phyloP scores from a whole-genome alignment of 306 rosid species.

The Ormosia emarginata region DNA sequence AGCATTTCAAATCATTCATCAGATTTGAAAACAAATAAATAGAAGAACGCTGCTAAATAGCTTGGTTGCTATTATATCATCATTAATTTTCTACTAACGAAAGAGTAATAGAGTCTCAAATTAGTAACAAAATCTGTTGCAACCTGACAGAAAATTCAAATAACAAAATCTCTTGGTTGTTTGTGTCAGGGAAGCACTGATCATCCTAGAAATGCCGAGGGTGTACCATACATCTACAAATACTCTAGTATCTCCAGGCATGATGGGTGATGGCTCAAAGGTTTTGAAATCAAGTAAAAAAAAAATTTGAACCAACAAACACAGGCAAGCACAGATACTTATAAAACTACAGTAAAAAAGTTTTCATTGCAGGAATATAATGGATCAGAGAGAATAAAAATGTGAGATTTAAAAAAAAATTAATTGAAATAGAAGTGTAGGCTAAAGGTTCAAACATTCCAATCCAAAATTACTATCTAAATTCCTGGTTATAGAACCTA shows the following conservation, averaged over 20 bases:
- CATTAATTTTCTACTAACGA: too few species aligned
- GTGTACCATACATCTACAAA: constrained; percentile 72
- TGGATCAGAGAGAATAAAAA: background rate
- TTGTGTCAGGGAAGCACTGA: too few species aligned
- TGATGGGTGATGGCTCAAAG: constrained; percentile 93
- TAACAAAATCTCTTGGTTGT: too few species aligned
- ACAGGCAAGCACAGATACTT: background rate
- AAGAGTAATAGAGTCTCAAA: too few species aligned
- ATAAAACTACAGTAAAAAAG: background rate
- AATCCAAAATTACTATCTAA: background rate
- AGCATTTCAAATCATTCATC: too few species aligned
- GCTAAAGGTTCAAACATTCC: background rate
- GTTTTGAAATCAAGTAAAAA: constrained; percentile 62
- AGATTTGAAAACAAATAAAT: too few species aligned
- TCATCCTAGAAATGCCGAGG: too few species aligned
- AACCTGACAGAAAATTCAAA: too few species aligned
- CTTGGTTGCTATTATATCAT: too few species aligned
- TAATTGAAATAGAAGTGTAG: background rate
- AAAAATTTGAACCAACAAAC: constrained; percentile 19
- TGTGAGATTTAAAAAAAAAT: too few species aligned
- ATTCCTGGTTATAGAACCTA: background rate
- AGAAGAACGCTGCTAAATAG: too few species aligned
- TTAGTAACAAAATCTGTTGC: too few species aligned
- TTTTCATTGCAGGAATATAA: constrained; percentile 1
- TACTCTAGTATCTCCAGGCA: constrained; percentile 70